These are phyloP conservation scores for Geotrichum aggregatum DNA, from an alignment of 1,139 yeast genomes.

Conservation along the genomic window DNA sequence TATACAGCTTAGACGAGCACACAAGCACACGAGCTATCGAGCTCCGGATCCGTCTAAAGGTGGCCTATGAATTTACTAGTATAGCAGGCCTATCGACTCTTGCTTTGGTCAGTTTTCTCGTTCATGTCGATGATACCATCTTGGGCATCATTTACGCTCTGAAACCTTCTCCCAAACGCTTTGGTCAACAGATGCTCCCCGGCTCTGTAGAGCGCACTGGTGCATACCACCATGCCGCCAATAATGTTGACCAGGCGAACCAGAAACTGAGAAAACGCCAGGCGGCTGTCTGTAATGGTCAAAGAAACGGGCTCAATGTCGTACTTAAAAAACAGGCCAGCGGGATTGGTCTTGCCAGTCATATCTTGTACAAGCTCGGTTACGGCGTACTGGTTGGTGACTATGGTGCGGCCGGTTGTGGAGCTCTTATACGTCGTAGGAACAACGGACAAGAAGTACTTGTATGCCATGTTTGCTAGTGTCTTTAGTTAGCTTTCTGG, in stretches of 20 bases:
- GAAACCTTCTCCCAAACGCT: conserved; percentile 12
- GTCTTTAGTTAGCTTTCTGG: no score
- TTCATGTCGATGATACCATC: conserved; percentile 17
- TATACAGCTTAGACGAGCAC: no score
- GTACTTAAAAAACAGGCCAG: conserved; percentile 80
- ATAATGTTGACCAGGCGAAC: conserved; percentile 72
- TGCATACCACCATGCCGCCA: conserved; percentile 63
- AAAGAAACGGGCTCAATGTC: conserved; percentile 85
- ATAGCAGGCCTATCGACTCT: no score
- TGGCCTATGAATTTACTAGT: no score
- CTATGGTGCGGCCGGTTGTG: conserved; percentile 59
- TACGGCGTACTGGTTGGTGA: conserved; percentile 84
- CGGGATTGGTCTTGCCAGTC: conserved; percentile 37
- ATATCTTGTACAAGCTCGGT: conserved; percentile 47
- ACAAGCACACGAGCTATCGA: background rate
- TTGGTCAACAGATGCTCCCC: conserved; percentile 36
- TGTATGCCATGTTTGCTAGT: conserved; percentile 33
- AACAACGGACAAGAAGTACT: conserved; percentile 72
- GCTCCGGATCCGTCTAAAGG: no score
- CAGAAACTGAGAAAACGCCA: conserved; percentile 73
- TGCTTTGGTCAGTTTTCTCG: background rate
- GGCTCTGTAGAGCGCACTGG: conserved; percentile 39
- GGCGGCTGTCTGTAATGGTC: conserved; percentile 61
- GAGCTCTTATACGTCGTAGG: conserved; percentile 70
- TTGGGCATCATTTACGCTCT: conserved; percentile 14